phyloP scores from a whole-genome alignment of 2,329 filamentous ascomycete species.

The Pseudogymnoascus sp. region DNA sequence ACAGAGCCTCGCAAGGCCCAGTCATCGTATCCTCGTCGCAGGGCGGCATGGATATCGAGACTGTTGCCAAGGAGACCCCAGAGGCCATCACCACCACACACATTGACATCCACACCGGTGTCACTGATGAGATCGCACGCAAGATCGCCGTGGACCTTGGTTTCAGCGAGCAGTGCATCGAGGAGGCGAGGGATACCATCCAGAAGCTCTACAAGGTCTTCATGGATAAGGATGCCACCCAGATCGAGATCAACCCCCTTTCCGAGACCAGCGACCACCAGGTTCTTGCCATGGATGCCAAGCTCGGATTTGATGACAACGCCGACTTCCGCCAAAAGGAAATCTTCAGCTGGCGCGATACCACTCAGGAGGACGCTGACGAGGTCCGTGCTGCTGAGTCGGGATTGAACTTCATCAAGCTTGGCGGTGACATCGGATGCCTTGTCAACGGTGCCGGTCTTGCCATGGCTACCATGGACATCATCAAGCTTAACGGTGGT shows the following conservation, averaged over 20 bases:
- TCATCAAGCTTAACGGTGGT: constrained; percentile 99
- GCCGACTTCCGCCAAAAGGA: constrained; percentile 98
- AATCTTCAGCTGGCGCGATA: constrained; percentile 87
- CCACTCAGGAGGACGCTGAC: constrained; percentile 90
- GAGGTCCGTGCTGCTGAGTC: constrained; percentile 95
- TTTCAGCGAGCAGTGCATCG: constrained; percentile 95
- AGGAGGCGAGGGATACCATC: constrained; percentile 91
- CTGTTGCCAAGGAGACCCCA: constrained; percentile 94
- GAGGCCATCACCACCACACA: constrained; percentile 91
- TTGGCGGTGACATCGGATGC: constrained; percentile 98
- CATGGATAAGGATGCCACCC: constrained; percentile 94
- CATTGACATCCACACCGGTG: constrained; percentile 88
- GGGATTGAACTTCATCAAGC: constrained; percentile 99
- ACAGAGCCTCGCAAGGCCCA: constrained; percentile 80
- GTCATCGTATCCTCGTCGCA: constrained; percentile 97
- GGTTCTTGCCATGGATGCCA: constrained; percentile 98
- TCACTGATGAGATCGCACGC: constrained; percentile 89
- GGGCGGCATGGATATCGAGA: constrained; percentile 98
- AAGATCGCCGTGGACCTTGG: constrained; percentile 87
- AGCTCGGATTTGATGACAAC: constrained; percentile 98
- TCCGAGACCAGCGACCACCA: constrained; percentile 97
- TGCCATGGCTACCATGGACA: constrained; percentile 99
- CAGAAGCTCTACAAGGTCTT: constrained; percentile 99
- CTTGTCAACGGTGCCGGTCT: constrained; percentile 98
- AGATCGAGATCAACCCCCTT: constrained; percentile 99